These are phyloP conservation scores for Cercospora berteroae DNA, from an alignment of 2,329 filamentous ascomycete species.

Conservation along the genomic window DNA sequence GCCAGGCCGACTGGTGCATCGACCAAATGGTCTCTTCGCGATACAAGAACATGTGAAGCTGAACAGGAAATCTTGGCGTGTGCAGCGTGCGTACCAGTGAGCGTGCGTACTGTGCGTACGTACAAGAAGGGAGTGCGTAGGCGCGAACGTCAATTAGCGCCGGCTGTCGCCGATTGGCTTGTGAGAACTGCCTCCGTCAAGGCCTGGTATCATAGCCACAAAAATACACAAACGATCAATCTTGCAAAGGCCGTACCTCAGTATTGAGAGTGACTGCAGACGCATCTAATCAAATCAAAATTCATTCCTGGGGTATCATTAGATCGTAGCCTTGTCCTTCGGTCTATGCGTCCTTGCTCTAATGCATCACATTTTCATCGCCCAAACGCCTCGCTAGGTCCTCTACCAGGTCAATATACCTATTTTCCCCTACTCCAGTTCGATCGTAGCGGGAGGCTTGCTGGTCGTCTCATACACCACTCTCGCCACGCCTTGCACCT, in stretches of 20 bases:
- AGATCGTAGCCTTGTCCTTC: background rate
- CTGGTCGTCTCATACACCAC: conserved; percentile 69
- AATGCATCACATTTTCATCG: background rate
- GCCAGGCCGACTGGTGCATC: background rate
- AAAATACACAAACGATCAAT: background rate
- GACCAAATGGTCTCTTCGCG: background rate
- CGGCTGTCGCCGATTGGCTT: background rate
- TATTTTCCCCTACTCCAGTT: conserved; percentile 60
- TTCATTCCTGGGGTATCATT: conserved; percentile 2
- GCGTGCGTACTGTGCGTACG: background rate
- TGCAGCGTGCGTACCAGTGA: background rate
- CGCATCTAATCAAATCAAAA: background rate
- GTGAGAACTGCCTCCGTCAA: background rate
- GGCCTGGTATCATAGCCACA: background rate
- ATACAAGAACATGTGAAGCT: background rate
- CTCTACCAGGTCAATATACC: background rate
- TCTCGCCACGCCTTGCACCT: conserved; percentile 69
- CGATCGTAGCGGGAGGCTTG: conserved; percentile 70
- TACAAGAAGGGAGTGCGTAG: background rate
- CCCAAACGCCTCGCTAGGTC: conserved; percentile 2
- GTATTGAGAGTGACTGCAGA: background rate
- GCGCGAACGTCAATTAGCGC: background rate
- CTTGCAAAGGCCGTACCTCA: background rate
- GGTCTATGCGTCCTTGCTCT: background rate
- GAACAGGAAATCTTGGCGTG: background rate